phyloP scores from a whole-genome alignment of 2,329 filamentous ascomycete species.

The Verticillium alfalfae region DNA sequence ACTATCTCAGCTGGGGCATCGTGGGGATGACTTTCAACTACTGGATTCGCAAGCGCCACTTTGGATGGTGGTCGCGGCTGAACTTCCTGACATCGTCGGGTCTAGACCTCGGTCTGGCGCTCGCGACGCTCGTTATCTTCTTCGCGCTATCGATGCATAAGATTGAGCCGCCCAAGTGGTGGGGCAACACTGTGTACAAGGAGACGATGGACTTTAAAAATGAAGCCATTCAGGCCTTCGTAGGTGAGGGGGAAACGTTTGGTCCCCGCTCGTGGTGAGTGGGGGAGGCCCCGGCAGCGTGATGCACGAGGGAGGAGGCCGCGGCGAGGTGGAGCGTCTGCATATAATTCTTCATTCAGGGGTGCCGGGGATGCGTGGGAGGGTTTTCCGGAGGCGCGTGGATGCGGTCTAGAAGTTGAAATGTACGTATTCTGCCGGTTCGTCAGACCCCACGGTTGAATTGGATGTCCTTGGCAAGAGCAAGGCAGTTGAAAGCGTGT shows the following conservation, averaged over 20 bases:
- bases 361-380: neutral
- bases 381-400: neutral
- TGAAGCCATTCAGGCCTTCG: constrained; percentile 49
- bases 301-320: neutral
- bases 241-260: constrained; percentile 53
- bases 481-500: too few species aligned
- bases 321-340: neutral
- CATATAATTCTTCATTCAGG: neutral
- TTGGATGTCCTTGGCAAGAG: too few species aligned
- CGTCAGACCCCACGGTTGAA: neutral
- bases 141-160: constrained; percentile 60
- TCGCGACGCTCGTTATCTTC: constrained; percentile 65
- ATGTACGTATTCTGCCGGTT: neutral
- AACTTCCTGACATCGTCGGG: constrained; percentile 69
- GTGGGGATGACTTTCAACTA: constrained; percentile 69
- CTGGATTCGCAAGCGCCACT: constrained; percentile 56
- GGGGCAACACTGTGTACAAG: constrained; percentile 57
- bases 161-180: constrained; percentile 61
- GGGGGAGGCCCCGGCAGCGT: neutral
- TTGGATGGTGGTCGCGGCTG: constrained; percentile 67
- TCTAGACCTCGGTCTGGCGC: constrained; percentile 62
- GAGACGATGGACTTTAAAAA: constrained; percentile 58
- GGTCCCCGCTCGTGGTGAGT: constrained; percentile 52
- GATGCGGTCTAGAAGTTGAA: neutral
- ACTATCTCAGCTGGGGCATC: constrained; percentile 69